Evolutionary conservation across 306 rosid species (phyloP).

Genomic region (Betula pendula): DNA sequence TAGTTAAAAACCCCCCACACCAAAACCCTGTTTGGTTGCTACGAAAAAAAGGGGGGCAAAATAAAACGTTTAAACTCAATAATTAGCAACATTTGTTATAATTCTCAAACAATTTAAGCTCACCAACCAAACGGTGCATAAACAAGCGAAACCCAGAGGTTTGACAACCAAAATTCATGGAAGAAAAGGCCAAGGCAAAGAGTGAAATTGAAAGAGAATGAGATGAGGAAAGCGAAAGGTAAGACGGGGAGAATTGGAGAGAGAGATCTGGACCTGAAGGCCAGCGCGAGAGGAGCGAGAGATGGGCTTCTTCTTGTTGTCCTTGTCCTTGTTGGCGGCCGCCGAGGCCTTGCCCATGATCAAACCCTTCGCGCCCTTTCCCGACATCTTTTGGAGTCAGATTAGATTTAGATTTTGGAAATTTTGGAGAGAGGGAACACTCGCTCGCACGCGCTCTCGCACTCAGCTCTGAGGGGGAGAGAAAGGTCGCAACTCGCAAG

Average conservation of each 20-base stretch:
- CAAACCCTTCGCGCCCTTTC: constrained; percentile 83
- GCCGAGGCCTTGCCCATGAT: constrained; percentile 57
- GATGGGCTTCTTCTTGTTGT: constrained; percentile 72
- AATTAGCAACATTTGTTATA: too few relatives aligned
- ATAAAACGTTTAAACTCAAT: background rate
- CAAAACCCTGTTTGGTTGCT: constrained; percentile 1
- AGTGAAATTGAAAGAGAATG: background rate
- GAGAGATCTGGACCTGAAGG: constrained; percentile 62
- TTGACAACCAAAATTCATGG: background rate
- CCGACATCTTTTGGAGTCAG: constrained; percentile 56
- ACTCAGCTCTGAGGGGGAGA: background rate
- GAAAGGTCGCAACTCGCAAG: background rate
- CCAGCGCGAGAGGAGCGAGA: constrained; percentile 87
- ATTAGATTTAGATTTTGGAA: too few relatives aligned
- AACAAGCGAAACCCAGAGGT: background rate
- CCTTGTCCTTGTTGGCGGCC: constrained; percentile 60
- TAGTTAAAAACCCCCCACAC: background rate
- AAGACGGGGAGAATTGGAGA: background rate
- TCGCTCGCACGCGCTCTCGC: background rate
- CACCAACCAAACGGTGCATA: background rate
- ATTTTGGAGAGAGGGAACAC: background rate
- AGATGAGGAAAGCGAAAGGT: background rate
- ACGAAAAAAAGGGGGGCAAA: background rate
- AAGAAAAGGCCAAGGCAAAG: background rate
- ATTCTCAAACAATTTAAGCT: background rate